Conservation (phyloP, 2,329 filamentous ascomycete species). For the Ophiocordyceps camponoti-saundersi region DNA sequence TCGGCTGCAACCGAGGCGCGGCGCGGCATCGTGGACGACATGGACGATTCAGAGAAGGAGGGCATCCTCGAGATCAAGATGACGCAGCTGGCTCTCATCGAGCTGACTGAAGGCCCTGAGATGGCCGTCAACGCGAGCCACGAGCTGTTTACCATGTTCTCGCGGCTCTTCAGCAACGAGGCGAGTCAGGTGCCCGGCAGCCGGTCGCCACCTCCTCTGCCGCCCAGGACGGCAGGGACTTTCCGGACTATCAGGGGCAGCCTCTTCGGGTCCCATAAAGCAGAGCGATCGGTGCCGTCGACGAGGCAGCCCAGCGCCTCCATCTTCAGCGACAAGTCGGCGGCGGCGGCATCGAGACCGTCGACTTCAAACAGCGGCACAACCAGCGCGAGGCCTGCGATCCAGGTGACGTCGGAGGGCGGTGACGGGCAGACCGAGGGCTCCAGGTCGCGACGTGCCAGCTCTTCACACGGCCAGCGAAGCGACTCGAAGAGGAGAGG, state of each 20-base stretch:
- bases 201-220: conserved; percentile 26
- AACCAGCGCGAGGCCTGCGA: conserved; percentile 41
- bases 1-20: conserved; percentile 8
- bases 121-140: conserved; percentile 77
- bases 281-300: conserved; percentile 25
- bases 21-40: conserved; percentile 51
- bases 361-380: conserved; percentile 27
- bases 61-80: conserved; percentile 87
- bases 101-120: conserved; percentile 68
- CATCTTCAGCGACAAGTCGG: conserved; percentile 18
- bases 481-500: conserved; percentile 31
- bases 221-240: conserved; percentile 57
- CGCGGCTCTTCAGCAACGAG: conserved; percentile 52
- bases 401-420: conserved; percentile 58
- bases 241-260: conserved; percentile 54
- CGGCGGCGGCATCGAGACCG: conserved; percentile 11
- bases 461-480: conserved; percentile 18
- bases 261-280: conserved; percentile 49
- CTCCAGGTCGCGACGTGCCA: conserved; percentile 17
- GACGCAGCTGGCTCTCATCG: conserved; percentile 74
- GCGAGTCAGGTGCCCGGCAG: conserved; percentile 27
- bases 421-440: conserved; percentile 16
- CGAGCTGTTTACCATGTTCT: conserved; percentile 69
- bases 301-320: conserved; percentile 20
- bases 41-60: conserved; percentile 74